Evolutionary conservation across 441 rosid species (phyloP).

Genomic region (Euphorbia celastroides): DNA sequence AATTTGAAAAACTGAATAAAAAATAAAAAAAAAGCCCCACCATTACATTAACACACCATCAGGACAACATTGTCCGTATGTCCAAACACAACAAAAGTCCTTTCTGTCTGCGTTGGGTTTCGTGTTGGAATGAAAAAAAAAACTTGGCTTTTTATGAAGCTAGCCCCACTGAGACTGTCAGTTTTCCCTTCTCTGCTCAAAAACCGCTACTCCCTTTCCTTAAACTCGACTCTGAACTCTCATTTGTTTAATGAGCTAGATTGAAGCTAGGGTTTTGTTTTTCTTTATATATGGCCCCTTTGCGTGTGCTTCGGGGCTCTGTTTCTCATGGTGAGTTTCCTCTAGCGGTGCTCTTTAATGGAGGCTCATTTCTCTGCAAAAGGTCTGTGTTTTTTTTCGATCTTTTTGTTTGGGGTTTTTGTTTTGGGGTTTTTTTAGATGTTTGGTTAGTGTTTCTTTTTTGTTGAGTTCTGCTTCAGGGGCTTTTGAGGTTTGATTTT

Average conservation of each 20-base stretch:
- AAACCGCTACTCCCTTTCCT: conserved; percentile 15
- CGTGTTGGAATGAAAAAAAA: conserved; percentile 16
- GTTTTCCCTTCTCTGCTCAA: conserved; percentile 7
- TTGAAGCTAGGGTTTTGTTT: conserved; percentile 22
- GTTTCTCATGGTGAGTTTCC: conserved; percentile 19
- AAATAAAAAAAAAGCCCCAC: not conserved
- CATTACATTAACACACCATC: conserved; percentile 17
- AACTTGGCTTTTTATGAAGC: no score
- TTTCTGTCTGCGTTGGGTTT: conserved; percentile 13
- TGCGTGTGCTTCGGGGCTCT: conserved; percentile 16
- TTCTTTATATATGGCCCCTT: conserved; percentile 13
- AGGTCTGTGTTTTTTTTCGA: conserved; percentile 21
- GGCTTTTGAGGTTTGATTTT: no score
- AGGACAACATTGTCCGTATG: not conserved
- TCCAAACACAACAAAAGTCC: conserved; percentile 2
- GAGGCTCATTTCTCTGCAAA: conserved; percentile 19
- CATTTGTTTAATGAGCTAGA: not conserved
- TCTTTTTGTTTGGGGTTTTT: not conserved
- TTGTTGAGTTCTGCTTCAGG: not conserved
- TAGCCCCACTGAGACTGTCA: not conserved
- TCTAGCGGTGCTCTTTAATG: conserved; percentile 12
- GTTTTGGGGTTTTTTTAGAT: not conserved
- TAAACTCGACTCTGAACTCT: not conserved
- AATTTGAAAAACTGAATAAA: not conserved
- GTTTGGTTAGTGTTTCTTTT: not conserved